Percentiles rank a stretch among this genome's conserved stretches.
These are phyloP conservation scores for Cystofilobasidium capitatum DNA, from an alignment of 768 basidiomycete genomes.

Conservation along the genomic window DNA sequence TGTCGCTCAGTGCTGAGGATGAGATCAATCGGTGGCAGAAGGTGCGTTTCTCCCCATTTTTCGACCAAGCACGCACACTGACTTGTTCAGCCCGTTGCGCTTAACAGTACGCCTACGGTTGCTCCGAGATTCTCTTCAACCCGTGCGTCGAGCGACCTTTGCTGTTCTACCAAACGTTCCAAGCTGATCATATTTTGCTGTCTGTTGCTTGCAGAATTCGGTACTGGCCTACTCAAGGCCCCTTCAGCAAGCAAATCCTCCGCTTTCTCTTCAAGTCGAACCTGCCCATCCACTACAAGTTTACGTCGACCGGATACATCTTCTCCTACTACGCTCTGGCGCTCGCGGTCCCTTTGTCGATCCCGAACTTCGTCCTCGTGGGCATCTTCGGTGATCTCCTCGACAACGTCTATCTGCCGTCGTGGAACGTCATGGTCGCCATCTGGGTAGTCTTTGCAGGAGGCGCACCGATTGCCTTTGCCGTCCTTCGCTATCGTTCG, in stretches of 20 bases:
- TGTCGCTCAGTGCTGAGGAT: slow-evolving; percentile 76
- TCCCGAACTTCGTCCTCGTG: slow-evolving; percentile 26
- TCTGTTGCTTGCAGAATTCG: too few relatives aligned
- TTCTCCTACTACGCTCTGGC: slow-evolving; percentile 8
- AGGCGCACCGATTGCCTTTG: neutral
- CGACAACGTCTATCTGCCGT: slow-evolving; percentile 18
- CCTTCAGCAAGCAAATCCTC: slow-evolving; percentile 51
- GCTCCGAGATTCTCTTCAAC: slow-evolving; percentile 64
- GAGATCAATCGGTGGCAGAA: slow-evolving; percentile 91
- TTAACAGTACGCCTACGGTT: slow-evolving; percentile 44
- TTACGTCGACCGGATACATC: slow-evolving; percentile 48
- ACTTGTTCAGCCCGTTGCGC: too few relatives aligned
- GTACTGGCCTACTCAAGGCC: slow-evolving; percentile 66
- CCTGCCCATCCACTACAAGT: slow-evolving; percentile 49
- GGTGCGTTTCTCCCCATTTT: too few relatives aligned
- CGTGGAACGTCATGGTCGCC: neutral
- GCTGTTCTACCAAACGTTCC: too few relatives aligned
- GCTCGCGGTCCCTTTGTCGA: neutral
- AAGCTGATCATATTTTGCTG: too few relatives aligned
- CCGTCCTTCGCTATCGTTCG: slow-evolving; percentile 36
- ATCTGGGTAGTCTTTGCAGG: slow-evolving; percentile 12
- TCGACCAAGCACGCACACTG: neutral
- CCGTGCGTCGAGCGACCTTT: too few relatives aligned
- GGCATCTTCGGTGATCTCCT: slow-evolving; percentile 33
- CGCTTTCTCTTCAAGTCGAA: slow-evolving; percentile 36